phyloP scores from a whole-genome alignment of 202 grass and related monocot species.

The Schoenoplectus tabernaemontani region DNA sequence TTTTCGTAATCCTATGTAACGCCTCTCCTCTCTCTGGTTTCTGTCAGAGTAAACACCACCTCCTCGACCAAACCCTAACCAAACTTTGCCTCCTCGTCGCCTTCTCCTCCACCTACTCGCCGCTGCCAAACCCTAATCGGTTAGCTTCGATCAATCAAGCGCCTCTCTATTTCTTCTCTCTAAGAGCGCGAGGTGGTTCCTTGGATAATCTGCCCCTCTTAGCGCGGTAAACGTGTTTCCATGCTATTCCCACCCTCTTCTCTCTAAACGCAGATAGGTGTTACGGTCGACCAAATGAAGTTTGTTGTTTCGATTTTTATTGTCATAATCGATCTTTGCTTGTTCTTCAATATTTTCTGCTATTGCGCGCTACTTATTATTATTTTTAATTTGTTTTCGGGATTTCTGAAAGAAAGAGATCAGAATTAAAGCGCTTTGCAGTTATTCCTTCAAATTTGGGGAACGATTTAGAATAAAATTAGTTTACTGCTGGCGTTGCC shows the following conservation, averaged over 20 bases:
- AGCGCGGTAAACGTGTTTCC: background rate
- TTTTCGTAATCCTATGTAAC: background rate
- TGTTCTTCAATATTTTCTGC: background rate
- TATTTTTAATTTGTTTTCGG: background rate
- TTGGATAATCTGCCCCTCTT: background rate
- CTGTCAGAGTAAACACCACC: background rate
- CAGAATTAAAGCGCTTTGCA: background rate
- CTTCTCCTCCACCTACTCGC: background rate
- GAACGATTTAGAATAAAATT: background rate
- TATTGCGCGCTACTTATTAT: background rate
- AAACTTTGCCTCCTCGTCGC: background rate
- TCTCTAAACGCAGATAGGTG: background rate
- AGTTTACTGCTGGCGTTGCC: background rate
- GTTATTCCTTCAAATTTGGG: background rate
- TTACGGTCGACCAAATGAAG: background rate
- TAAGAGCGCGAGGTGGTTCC: background rate
- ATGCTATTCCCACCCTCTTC: background rate
- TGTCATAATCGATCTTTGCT: background rate
- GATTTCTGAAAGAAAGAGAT: background rate
- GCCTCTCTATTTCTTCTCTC: background rate
- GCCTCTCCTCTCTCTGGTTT: background rate
- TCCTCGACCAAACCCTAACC: slow-evolving; percentile 4
- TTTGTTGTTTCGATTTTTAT: background rate
- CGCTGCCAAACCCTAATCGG: background rate
- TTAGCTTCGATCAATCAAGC: background rate